Evolutionary conservation across 306 rosid species (phyloP), one percentile per base, ranked within the genome.

Genomic region (Nissolia schottii): DNA sequence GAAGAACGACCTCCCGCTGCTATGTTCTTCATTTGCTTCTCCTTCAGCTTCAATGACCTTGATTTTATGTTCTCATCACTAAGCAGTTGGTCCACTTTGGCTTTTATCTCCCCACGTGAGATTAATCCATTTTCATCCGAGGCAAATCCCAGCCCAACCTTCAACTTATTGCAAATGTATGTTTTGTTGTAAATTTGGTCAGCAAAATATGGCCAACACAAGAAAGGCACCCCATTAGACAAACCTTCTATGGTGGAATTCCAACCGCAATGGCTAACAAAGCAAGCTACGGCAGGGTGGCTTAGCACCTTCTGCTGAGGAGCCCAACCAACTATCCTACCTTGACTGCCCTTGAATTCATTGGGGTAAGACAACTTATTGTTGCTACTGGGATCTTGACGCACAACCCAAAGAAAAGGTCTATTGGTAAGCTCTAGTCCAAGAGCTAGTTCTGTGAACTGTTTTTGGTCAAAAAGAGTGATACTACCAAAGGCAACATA

Each of bases 241-340:
- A 84, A 34, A 20, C 87, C 82, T n/a, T 83, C 87, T 2, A 76
- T 7, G 6, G 55, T 54, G 2, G 82, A 82, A 29, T 77, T 82
- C 85, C 80, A 82, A 8, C 82, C 82, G 27, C 82, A 84, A 10
- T 84, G 83, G 55, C 74, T 81, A 12, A 84, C 4, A 18, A 84
- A 78, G 16, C 79, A 70, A 24, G 78, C 81, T 7, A 77, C 29
- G 19, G 79, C 59, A 16, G 79, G 76, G 65, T 79, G 84, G 6
- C 43, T 15, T n/a, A 79, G 46, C 12, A 58, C 85, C 38, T 61
- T 70, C 15, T 31, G 70, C 20, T 84, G 85, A 9, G 88, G 81
- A 7, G 79, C 81, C 85, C 83, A 77, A 7, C 41, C 23, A 1
- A 77, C 54, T 0, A 77, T 25, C 23, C 24, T 23, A 5, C 79